Base-by-base conservation (phyloP, 2,329 filamentous ascomycete genomes). In the Anisogramma anomala region DNA sequence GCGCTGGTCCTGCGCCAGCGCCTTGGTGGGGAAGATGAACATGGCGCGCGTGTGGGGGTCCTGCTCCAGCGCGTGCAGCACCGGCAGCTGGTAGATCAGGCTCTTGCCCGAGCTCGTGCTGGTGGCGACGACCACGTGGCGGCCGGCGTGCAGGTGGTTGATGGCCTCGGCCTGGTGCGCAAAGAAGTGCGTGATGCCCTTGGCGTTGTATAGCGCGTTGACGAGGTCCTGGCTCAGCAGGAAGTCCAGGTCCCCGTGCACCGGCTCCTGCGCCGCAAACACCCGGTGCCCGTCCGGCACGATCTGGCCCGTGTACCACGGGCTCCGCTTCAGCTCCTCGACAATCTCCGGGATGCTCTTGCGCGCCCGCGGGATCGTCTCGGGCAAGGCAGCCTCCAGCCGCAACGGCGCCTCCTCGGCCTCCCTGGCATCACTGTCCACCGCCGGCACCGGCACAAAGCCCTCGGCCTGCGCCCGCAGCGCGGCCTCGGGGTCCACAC, bases 11-110 rank as follows among this genome's bases (percentile, higher is more conserved):
- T 98, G 91, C 0, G 91, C 89, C 13, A 98, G 65, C 1, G 91
- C 91, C 62, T 98, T 98, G 0, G 91, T 98, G 0, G 91, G 91
- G 47, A 98, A 98, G 26, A 98, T 94, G 57, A 95, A 96, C 79
- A 98, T 86, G 2, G 91, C 91, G 52, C 91, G 71, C 7, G 84
- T 84, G 42, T 79, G 69, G 2, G 61, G 65, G 53, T 96, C 83
- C 39, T 76, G 68, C 58, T 98, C 89, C 2, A 98, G 65, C 36
- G 85, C 82, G 55, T 94, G 79, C 9, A 98, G 64, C 33, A 98
- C 86, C 0, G 91, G 91, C 13, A 98, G 72, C 55, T 98, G 91
- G 55, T 96, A 98, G 47, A 98, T 95, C n/a, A 98, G 66, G 5
- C 87, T 95, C 60, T 98, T 98, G 9, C 91, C 91, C 1, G 91